phyloP scores from a whole-genome alignment of 2,329 filamentous ascomycete species.

The Didymella segeticola region DNA sequence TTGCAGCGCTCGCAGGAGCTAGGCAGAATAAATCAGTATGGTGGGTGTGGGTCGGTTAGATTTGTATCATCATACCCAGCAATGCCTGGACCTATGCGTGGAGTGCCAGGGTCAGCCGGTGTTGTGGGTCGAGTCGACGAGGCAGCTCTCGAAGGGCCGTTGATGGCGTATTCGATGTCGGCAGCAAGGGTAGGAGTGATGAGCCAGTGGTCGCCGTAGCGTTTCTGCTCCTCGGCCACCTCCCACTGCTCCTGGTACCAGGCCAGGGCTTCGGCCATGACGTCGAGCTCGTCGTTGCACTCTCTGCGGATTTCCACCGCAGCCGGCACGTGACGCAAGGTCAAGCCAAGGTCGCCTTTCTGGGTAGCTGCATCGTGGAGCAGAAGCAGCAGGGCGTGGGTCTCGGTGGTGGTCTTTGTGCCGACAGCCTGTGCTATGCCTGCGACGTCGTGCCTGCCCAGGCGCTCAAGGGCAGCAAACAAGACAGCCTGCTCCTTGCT shows the following conservation, averaged over 20 bases:
- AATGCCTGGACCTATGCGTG: constrained; percentile 7
- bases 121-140: constrained; percentile 16
- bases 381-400: constrained; percentile 71
- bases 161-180: constrained; percentile 40
- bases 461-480: constrained; percentile 68
- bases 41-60: accelerated
- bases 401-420: constrained; percentile 77
- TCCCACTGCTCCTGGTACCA: constrained; percentile 70
- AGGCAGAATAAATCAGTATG: not conserved
- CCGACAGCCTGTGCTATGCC: constrained; percentile 69
- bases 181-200: constrained; percentile 56
- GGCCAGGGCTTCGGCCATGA: constrained; percentile 70
- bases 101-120: constrained; percentile 14
- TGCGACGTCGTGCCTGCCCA: constrained; percentile 68
- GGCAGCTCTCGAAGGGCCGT: constrained; percentile 25
- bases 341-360: constrained; percentile 43
- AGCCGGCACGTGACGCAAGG: constrained; percentile 67
- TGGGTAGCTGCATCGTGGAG: constrained; percentile 61
- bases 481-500: constrained; percentile 72
- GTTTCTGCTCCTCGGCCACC: constrained; percentile 63
- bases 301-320: constrained; percentile 74
- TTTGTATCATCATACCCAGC: constrained; percentile 14
- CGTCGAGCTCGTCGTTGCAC: constrained; percentile 71
- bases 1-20: constrained; percentile 19
- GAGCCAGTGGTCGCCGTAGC: constrained; percentile 72